These are phyloP conservation scores for Prunus davidiana DNA, from an alignment of 306 rosid species.

Conservation along the genomic window DNA sequence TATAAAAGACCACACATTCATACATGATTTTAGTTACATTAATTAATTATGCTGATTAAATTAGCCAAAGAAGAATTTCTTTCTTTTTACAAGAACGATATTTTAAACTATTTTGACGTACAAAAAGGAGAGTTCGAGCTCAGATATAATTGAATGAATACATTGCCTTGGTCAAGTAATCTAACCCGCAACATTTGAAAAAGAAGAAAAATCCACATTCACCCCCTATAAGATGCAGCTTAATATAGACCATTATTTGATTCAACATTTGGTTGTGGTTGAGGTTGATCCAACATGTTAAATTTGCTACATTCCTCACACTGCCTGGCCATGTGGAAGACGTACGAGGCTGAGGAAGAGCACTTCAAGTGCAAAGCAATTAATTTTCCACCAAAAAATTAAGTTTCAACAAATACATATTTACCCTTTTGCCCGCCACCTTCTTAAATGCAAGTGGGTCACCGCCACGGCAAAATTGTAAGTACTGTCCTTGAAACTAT, in stretches of 20 bases:
- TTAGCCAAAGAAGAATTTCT: not conserved
- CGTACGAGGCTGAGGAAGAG: not conserved
- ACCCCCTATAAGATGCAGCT: not conserved
- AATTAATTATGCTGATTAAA: not conserved
- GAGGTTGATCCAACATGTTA: not conserved
- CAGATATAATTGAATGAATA: fast-evolving
- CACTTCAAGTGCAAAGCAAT: not conserved
- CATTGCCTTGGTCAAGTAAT: too few relatives aligned
- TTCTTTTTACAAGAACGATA: too few relatives aligned
- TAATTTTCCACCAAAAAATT: not conserved
- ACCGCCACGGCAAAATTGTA: not conserved
- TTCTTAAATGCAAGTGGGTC: not conserved
- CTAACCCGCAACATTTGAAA: too few relatives aligned
- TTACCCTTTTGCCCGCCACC: not conserved
- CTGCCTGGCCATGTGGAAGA: not conserved
- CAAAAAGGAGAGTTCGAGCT: fast-evolving
- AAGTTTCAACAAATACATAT: not conserved
- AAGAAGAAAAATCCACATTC: not conserved
- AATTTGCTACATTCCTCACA: not conserved
- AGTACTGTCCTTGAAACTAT: too few relatives aligned
- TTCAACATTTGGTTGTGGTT: not conserved
- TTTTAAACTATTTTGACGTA: too few relatives aligned
- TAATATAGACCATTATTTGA: not conserved
- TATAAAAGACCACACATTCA: not conserved
- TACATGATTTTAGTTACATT: not conserved